Base-by-base conservation (phyloP, 495 filamentous ascomycete species). In the Niebla homalea region DNA sequence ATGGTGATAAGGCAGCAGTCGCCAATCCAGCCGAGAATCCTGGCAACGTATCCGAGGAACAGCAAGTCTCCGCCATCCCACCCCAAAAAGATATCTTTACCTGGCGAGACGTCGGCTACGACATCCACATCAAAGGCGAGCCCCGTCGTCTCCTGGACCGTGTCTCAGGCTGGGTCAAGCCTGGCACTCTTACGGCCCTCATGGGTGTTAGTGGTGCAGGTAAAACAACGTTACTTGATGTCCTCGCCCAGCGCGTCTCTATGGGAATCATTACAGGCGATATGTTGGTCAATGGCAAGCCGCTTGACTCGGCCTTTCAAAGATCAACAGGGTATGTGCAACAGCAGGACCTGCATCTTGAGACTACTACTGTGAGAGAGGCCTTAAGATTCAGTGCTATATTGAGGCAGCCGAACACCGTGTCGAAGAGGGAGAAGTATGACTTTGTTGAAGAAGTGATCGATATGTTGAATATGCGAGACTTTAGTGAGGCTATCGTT, bases 71-170 rank as follows among this genome's bases (percentile, higher is more conserved):
- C 18, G 40, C 18, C 8, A 43, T 43, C 18, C 40, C 18, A 11
- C 40, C 40, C 8, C 67, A 72, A 51, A 67, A 64, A 14, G 81
- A 83, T 44, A 78, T 90, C 46, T 79, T 90, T 60, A 86, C 85
- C n/a, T 90, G 83, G 83, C 77, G 87, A 59, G 74, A 84, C 53
- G 76, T 93, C 22, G 79, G 76, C 60, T 90, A 89, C 59, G 76
- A 76, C 15, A 80, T 87, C 43, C 76, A 78, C 21, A 75, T 76
- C 61, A 73, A 82, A 56, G 71, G 66, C 21, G 75, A 77, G 25
- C 66, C 77, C 29, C 71, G 76, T 25, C 71, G 71, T 23, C 70
- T 87, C 41, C 66, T 87, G 1, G 69, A 81, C 32, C 67, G 81
- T 55, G 77, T 85, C 11, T 71, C 76, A 51, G 82, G 82, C 29